Base-by-base conservation (phyloP, 208 protist species). In the Trypanosoma lewisi region DNA sequence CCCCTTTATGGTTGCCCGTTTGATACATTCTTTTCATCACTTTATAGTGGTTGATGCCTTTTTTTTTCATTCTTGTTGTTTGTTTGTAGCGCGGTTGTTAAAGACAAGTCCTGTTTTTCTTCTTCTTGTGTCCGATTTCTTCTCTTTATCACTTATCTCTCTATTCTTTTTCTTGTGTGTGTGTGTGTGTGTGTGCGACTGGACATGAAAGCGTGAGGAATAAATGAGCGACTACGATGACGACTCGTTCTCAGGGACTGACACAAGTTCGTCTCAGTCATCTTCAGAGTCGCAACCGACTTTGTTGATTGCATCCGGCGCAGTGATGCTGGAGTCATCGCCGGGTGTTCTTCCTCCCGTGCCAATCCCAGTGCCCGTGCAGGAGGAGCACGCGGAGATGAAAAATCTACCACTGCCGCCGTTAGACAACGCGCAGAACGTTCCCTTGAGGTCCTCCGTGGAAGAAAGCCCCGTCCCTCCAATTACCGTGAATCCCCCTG, bases 201-300 rank as follows among this genome's bases (percentile, higher is more conserved):
- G n/a, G n/a, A 45, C 16, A 45, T 9, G 11, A 19, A 17, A 19
- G 16, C 16, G 25, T 14, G 23, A 52, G 52, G 21, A 17, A 44
- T 14, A n/a, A n/a, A 93, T 93, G 87, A 77, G 64, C 55, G 56
- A 63, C n/a, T 93, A 90, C 68, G 73, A 80, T 65, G 73, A 80
- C 17, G 83, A 89, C 37, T 83, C 77, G 0, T 93, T 93, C 68
- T 81, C 88, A 33, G 48, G 60, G n/a, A 48, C 7, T 8, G 70
- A 63, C 28, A 74, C 83, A 0, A 77, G 67, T 9, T 62, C 74
- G 1, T 53, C 69, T 9, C 23, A 34, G 36, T 5, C 48, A 2
- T 19, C 62, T 3, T 64, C 66, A 42, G 37, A 44, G 11, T 21
- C 31, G 0, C 44, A 3, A 30, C 23, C 28, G 34, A 11, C 41